Base-by-base conservation (phyloP, 768 basidiomycete genomes). In the Hygrocybe coccinea region DNA sequence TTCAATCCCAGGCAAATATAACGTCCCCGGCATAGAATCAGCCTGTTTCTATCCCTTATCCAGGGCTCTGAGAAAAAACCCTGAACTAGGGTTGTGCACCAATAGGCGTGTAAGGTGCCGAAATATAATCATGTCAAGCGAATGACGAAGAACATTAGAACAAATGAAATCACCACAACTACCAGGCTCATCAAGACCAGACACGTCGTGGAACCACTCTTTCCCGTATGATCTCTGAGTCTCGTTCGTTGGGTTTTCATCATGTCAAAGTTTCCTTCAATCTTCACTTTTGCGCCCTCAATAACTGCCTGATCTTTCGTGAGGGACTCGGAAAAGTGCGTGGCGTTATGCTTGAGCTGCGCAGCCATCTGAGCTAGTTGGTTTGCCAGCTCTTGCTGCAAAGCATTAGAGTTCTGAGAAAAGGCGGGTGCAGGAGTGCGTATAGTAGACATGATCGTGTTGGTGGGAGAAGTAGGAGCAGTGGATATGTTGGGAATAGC, bases 301-400 rank as follows among this genome's bases (percentile, higher is more conserved):
- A 97, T 67, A 7, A 93, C 78, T 0, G 76, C 74, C 62, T 87
- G 83, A 68, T 97, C 95, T 54, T 85, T 85, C 39, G 74, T 84
- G 1, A 98, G 74, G 10, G 84, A 75, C 3, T 77, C 76, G 4
- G 87, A 80, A 66, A 97, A 95, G 62, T 91, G 83, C 0, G 86
- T 66, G 0, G 92, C 86, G 60, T 95, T 95, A 21, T 82, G 77
- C 62, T 89, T 90, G 49, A 98, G 82, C 65, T 93, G 91, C 9
- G 83, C 75, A 0, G 92, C 91, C 95, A 98, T 97, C 54, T 82
- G 69, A 0, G 84, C 85, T 22, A 95, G 81, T 63, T 91, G 86
- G 8, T 75, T 74, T 0, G 88, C 79, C 46, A 95, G 81, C 21
- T 89, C 82, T 50, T 90, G 81, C 22, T 95, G 92, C 2, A 87